A percentile compares a stretch with the other conserved stretches of the same genome.
Conservation (phyloP, 2,329 filamentous ascomycete species). For the Claviceps cyperi region DNA sequence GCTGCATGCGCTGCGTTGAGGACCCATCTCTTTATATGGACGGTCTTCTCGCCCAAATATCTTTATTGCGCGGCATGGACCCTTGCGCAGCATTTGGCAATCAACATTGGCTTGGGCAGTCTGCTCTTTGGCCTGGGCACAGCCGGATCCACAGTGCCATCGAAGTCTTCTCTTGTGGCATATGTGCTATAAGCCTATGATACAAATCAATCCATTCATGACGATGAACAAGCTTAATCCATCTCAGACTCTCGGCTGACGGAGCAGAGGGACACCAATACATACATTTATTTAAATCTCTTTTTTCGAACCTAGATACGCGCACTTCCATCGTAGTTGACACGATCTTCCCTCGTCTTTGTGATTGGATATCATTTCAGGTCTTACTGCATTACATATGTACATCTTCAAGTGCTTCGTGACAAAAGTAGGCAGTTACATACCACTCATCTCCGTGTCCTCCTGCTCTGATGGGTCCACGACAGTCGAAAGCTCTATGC, state of each 20-base stretch:
- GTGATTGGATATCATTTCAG: neutral
- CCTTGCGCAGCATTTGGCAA: slow-evolving; percentile 60
- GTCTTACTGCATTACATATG: neutral
- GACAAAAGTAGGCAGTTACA: neutral
- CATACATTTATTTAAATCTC: neutral
- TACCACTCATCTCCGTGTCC: slow-evolving; percentile 16
- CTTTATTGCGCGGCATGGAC: slow-evolving; percentile 86
- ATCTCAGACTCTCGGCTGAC: neutral
- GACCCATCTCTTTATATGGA: slow-evolving; percentile 95
- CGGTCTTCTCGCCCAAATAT: slow-evolving; percentile 94
- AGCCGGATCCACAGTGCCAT: slow-evolving; percentile 5
- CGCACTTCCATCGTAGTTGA: neutral
- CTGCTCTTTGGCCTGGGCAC: slow-evolving; percentile 39
- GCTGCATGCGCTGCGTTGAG: slow-evolving; percentile 69
- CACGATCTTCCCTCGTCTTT: neutral
- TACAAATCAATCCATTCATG: too few species aligned
- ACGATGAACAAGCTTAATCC: too few species aligned
- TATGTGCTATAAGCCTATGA: neutral
- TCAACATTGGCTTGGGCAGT: slow-evolving; percentile 52
- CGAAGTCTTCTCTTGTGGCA: neutral
- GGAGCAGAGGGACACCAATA: neutral
- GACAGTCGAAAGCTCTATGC: slow-evolving; percentile 23
- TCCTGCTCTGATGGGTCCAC: slow-evolving; percentile 28
- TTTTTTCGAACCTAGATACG: neutral
- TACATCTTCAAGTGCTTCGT: neutral